These are phyloP conservation scores for Kregervanrija fluxuum DNA, from an alignment of 805 yeast species.

Conservation along the genomic window DNA sequence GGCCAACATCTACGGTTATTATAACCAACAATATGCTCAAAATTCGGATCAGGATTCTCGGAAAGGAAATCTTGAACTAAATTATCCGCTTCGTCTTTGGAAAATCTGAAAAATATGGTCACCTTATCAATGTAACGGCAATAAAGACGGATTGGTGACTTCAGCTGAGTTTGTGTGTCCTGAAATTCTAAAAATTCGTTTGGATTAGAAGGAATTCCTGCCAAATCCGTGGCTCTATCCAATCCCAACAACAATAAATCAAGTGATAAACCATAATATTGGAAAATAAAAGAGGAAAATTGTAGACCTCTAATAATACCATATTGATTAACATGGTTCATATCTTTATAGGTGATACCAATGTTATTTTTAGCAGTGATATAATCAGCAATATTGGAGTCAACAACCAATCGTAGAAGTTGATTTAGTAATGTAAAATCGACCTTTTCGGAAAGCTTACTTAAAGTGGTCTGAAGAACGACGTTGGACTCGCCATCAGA, in stretches of 20 bases:
- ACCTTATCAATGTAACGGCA: slow-evolving; percentile 78
- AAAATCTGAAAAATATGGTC: slow-evolving; percentile 71
- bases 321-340: slow-evolving; percentile 85
- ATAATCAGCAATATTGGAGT: slow-evolving; percentile 90
- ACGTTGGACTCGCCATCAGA: slow-evolving; percentile 72
- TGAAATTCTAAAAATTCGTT: slow-evolving; percentile 74
- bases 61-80: slow-evolving; percentile 67
- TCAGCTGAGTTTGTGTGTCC: slow-evolving; percentile 47
- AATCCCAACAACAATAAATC: slow-evolving; percentile 80
- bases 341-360: slow-evolving; percentile 78
- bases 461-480: slow-evolving; percentile 69
- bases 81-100: slow-evolving; percentile 65
- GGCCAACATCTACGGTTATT: slow-evolving; percentile 95
- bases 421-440: slow-evolving; percentile 85
- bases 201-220: slow-evolving; percentile 68
- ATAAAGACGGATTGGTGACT: slow-evolving; percentile 74
- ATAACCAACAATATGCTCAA: slow-evolving; percentile 78
- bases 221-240: slow-evolving; percentile 81
- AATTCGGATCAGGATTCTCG: slow-evolving; percentile 90
- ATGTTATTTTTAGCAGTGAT: slow-evolving; percentile 88
- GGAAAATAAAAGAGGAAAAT: slow-evolving; percentile 83
- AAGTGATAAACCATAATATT: slow-evolving; percentile 79
- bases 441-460: slow-evolving; percentile 71
- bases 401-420: slow-evolving; percentile 71
- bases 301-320: slow-evolving; percentile 88